Base-by-base conservation (phyloP, 306 rosid species). In the Lablab purpureus region DNA sequence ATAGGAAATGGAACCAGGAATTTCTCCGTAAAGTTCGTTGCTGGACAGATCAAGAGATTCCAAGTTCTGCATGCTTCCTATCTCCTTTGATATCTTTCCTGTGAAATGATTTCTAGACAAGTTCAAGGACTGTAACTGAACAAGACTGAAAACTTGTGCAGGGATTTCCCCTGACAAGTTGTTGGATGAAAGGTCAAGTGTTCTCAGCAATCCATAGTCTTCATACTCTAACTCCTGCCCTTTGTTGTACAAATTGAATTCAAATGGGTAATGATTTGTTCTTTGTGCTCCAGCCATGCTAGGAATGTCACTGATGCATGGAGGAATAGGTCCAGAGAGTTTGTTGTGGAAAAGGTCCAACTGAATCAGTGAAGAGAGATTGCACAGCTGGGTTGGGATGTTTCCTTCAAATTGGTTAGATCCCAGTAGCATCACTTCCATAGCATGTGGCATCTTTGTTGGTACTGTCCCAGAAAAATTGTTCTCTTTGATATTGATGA, bases 41-140 rank as follows among this genome's bases (percentile, higher is more conserved):
- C 15, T 32, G 5, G 82, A 71, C 3, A 82, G 69, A 52, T 82
- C 79, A 52, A 82, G 75, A 43, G 75, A 71, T 32, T 82, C 85
- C 30, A 82, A 43, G 5, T 64, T 18, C 47, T 63, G 63, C 79
- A 82, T 71, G 5, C 14, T 14, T 3, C 85, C 75, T 71, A 77
- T 64, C 30, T 71, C 36, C 14, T 21, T 32, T 5, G 75, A 15
- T 63, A 82, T 63, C 52, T 45, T 71, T 17, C 85, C 82, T 0
- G 45, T 77, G 12, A 82, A 71, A 11, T 77, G 79, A 25, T 88
- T 85, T 7, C 50, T 18, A 1, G 88, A 88, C 47, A 81, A 76
- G 52, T 81, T 80, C 77, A 88, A 52, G 12, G 59, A 2, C 10
- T 22, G 2, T 21, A 77, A 4, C 41, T 27, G 60, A 52, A 23